Percentiles rank a stretch among this genome's conserved stretches.
phyloP scores from a whole-genome alignment of 345 rosid species.

The Eucalyptus cloeziana region DNA sequence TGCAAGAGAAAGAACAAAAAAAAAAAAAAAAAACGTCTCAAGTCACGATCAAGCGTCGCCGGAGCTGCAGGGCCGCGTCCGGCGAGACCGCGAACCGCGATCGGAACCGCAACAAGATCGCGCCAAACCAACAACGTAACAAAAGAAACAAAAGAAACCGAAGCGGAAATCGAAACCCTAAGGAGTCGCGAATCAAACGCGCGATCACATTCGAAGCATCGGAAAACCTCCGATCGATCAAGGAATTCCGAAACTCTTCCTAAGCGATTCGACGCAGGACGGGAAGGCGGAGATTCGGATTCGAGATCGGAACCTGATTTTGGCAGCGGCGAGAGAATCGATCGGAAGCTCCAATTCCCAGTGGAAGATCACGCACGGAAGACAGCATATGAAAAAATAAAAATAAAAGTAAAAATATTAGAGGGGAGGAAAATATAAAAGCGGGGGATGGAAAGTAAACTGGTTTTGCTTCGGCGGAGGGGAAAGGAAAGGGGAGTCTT shows the following conservation, averaged over 20 bases:
- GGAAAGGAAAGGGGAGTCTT: neutral
- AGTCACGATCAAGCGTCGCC: neutral
- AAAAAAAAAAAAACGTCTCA: neutral
- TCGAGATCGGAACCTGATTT: neutral
- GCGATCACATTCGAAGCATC: neutral
- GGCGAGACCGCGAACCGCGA: neutral
- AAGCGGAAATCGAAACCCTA: neutral
- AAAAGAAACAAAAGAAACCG: neutral
- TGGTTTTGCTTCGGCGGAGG: conserved; percentile 4
- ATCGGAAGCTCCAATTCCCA: neutral
- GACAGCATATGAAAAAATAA: neutral
- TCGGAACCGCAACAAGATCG: neutral
- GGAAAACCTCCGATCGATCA: neutral
- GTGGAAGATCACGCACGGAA: neutral
- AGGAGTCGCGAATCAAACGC: neutral
- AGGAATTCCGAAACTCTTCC: neutral
- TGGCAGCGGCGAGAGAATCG: neutral
- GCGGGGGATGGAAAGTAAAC: neutral
- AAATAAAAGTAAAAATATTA: neutral
- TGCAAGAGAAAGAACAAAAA: neutral
- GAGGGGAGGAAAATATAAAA: neutral
- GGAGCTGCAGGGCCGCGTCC: neutral
- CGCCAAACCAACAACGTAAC: neutral
- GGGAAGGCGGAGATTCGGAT: neutral
- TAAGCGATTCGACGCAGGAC: neutral